Evolutionary conservation across 1,284 basidiomycete genomes (phyloP).

Genomic region (Naganishia albida): DNA sequence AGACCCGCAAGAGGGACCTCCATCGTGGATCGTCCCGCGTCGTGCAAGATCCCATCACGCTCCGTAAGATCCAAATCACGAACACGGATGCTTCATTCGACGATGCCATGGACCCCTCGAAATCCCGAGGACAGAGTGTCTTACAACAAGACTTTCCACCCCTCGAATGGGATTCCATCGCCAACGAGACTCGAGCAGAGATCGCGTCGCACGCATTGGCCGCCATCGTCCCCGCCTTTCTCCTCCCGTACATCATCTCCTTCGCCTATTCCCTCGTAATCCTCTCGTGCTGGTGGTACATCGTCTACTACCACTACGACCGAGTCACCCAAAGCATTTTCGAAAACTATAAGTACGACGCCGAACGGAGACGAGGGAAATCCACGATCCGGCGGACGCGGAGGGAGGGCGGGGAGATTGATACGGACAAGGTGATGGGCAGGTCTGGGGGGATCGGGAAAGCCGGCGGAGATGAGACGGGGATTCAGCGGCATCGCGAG

Average conservation of each 20-base stretch:
- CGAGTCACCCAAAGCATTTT: slow-evolving; percentile 13
- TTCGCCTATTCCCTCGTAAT: slow-evolving; percentile 8
- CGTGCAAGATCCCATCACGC: slow-evolving; percentile 27
- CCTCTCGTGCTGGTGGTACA: slow-evolving; percentile 14
- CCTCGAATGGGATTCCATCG: slow-evolving; percentile 27
- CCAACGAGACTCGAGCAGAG: slow-evolving; percentile 9
- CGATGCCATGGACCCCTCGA: slow-evolving; percentile 22
- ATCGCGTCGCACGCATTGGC: slow-evolving; percentile 9
- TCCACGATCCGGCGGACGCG: slow-evolving; percentile 1
- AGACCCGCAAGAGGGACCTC: slow-evolving; percentile 17
- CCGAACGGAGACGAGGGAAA: slow-evolving; percentile 28
- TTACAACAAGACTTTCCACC: slow-evolving; percentile 28
- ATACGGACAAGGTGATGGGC: slow-evolving; percentile 24
- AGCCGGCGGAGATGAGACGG: slow-evolving; percentile 27
- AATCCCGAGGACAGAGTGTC: slow-evolving; percentile 17
- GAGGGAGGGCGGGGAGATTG: background rate
- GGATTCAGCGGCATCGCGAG: slow-evolving; percentile 39
- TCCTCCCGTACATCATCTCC: slow-evolving; percentile 13
- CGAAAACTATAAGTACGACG: slow-evolving; percentile 27
- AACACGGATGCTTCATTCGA: slow-evolving; percentile 30
- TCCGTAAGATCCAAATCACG: slow-evolving; percentile 22
- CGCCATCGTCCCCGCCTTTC: slow-evolving; percentile 23
- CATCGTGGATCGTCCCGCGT: slow-evolving; percentile 28
- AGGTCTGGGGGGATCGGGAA: slow-evolving; percentile 4
- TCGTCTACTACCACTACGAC: slow-evolving; percentile 30